phyloP scores from a whole-genome alignment of 2,329 filamentous ascomycete genomes.

The Fusarium sp. region DNA sequence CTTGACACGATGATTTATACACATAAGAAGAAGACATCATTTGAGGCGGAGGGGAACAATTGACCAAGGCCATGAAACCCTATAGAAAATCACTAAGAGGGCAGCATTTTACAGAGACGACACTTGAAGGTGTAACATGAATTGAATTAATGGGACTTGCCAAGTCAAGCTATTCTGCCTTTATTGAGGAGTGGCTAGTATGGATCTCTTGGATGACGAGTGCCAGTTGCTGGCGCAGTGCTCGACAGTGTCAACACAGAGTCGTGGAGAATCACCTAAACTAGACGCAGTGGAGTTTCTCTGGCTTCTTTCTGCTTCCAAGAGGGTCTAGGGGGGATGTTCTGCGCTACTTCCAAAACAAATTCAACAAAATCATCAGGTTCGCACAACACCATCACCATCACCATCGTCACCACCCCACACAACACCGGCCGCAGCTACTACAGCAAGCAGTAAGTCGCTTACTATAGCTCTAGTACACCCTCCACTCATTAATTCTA shows the following conservation, averaged over 20 bases:
- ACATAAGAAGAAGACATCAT: no score
- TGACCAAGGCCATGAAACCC: no score
- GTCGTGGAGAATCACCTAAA: neutral
- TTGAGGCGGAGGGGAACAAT: no score
- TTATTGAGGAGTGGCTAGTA: no score
- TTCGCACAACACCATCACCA: neutral
- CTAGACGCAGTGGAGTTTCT: neutral
- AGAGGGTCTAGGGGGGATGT: neutral
- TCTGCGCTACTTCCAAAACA: neutral
- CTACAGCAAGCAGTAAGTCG: neutral
- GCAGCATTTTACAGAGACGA: no score
- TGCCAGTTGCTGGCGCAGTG: neutral
- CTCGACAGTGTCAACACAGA: neutral
- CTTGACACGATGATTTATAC: no score
- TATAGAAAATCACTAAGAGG: no score
- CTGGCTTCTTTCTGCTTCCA: neutral
- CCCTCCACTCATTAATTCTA: neutral
- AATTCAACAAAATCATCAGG: neutral
- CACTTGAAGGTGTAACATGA: no score
- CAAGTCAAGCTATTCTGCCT: no score
- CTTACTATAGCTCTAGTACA: neutral
- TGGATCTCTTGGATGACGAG: neutral
- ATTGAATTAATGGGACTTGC: no score
- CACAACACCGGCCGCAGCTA: neutral
- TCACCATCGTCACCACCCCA: neutral